Evolutionary conservation across 1,139 yeast genomes (phyloP), one percentile per base, ranked within the genome.

Genomic region (Debaryomycetaceae sp.): DNA sequence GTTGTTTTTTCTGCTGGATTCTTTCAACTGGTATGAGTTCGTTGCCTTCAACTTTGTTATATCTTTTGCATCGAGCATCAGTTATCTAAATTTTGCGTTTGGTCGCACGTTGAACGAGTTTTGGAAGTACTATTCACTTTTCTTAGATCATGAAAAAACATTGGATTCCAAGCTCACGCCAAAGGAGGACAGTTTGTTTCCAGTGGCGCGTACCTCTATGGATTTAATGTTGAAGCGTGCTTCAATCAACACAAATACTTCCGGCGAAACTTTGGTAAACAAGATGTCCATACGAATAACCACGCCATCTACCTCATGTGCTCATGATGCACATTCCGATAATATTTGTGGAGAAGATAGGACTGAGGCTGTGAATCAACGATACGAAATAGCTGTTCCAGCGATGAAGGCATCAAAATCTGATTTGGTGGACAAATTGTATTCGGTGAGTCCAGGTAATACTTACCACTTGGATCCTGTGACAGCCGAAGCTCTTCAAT

Each of bases 381-480:
- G 4, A 17, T 17, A 17, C 4, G 20, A 17, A 17, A 17, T 17
- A 17, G 20, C 20, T 4, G 20, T 17, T 17, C 20, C 20, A 17
- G 20, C 20, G 11, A 27, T 27, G 4, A 27, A 27, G 11, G 11
- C 11, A 4, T 27, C 31, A 7, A 7, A 27, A 11, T 59, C 59
- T 41, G 58, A 60, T 24, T 50, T 68, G 43, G 65, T 70, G 24
- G 75, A 70, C 43, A 65, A 61, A 44, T 52, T 70, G 36, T 71
- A 69, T 46, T 66, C 76, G 0, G 70, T 72, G 1, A 69, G 75
- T 1, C 78, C 78, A 0, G 68, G 59, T 43, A 69, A 69, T 44
- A 70, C 76, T 0, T 65, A 59, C 46, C 70, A 70, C 52, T 55
- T 69, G 39, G 59, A 66, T 39, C 54, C 62, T 14, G 68, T 66